A percentile compares a stretch with the other conserved stretches of the same genome.
These are phyloP conservation scores for Citrus sp. DNA, from an alignment of 345 rosid genomes.

Conservation along the genomic window DNA sequence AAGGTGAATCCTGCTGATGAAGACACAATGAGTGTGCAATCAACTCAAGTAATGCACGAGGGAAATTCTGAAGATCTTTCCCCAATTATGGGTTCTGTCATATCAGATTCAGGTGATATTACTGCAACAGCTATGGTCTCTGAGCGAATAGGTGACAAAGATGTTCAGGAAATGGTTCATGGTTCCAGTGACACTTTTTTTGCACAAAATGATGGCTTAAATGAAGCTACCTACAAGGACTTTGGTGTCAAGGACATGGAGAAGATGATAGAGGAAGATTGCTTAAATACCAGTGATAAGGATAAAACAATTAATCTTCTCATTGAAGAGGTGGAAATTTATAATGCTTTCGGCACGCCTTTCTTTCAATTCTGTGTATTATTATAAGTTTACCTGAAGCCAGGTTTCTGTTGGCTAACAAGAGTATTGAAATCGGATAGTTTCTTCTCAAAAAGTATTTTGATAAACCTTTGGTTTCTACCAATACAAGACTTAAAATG, in stretches of 20 bases:
- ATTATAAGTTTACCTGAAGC: not conserved
- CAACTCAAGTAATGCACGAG: conserved; percentile 21
- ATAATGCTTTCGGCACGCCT: not conserved
- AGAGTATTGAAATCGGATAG: not conserved
- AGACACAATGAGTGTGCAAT: conserved; percentile 25
- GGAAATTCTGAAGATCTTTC: conserved; percentile 27
- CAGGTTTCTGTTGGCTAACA: not conserved
- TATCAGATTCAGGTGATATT: conserved; percentile 26
- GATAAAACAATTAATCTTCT: conserved; percentile 44
- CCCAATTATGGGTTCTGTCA: conserved; percentile 15
- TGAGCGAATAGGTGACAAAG: conserved; percentile 31
- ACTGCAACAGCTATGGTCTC: conserved; percentile 14
- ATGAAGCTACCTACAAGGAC: conserved; percentile 27
- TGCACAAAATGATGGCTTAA: conserved; percentile 24
- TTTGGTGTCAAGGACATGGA: conserved; percentile 26
- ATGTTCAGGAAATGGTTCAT: conserved; percentile 21
- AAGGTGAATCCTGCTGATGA: conserved; percentile 26
- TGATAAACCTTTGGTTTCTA: not conserved
- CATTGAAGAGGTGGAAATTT: conserved; percentile 60
- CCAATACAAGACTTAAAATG: not conserved
- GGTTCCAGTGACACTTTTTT: conserved; percentile 20
- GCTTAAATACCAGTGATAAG: conserved; percentile 24
- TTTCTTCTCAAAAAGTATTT: not conserved
- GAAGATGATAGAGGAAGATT: conserved; percentile 25
- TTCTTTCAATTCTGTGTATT: not conserved